phyloP scores from a whole-genome alignment of 345 rosid species.

The Citrus medica region DNA sequence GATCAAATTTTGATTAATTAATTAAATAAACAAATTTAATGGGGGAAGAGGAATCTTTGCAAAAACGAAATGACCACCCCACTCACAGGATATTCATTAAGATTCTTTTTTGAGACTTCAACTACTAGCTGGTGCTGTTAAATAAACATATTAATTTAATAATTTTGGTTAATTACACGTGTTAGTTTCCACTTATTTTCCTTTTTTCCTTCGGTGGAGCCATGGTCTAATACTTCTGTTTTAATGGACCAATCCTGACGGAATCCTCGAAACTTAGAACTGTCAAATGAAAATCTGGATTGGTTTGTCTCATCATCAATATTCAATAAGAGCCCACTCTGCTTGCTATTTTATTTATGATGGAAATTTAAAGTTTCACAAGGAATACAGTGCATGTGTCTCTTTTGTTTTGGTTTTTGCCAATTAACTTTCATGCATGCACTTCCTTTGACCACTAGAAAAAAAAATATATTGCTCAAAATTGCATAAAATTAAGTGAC shows the following conservation, averaged over 20 bases:
- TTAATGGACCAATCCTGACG: not conserved
- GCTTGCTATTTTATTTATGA: not conserved
- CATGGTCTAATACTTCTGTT: not conserved
- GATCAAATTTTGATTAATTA: not conserved
- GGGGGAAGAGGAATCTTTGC: slow-evolving; percentile 2
- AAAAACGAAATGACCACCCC: not conserved
- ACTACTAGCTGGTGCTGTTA: not conserved
- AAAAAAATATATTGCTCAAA: too few relatives aligned
- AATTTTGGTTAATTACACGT: not conserved
- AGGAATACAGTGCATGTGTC: not conserved
- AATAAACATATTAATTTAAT: not conserved
- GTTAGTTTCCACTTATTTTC: not conserved
- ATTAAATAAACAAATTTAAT: not conserved
- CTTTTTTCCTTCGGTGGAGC: not conserved
- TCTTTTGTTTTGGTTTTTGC: not conserved
- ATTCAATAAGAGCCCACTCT: not conserved
- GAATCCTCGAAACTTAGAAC: not conserved
- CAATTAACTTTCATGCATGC: not conserved
- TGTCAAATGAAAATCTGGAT: not conserved
- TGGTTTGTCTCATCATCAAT: not conserved
- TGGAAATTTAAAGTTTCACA: not conserved
- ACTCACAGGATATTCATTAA: slow-evolving; percentile 2
- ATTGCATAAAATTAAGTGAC: not conserved
- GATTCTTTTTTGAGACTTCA: not conserved
- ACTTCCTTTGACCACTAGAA: not conserved